Conservation (phyloP, 345 rosid species). For the Arabidopsis suecica region DNA sequence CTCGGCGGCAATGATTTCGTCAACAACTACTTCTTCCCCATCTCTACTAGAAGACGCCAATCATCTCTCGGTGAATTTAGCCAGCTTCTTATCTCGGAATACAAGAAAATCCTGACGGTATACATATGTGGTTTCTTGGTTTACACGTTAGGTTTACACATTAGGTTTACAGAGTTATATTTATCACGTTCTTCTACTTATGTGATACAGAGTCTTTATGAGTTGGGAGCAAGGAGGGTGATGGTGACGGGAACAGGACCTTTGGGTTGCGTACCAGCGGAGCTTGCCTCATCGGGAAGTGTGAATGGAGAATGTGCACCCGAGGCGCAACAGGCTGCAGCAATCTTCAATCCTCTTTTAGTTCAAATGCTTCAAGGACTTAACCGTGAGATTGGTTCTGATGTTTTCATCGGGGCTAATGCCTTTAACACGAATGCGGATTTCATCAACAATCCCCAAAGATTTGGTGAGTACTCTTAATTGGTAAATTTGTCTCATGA, state of each 20-base stretch:
- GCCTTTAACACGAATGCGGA: conserved; percentile 54
- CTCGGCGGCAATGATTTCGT: conserved; percentile 50
- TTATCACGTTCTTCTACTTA: too few species aligned
- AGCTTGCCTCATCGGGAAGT: conserved; percentile 56
- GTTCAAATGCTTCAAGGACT: conserved; percentile 57
- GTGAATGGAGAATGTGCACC: conserved; percentile 68
- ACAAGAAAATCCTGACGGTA: conserved; percentile 43
- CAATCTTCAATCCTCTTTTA: conserved; percentile 69
- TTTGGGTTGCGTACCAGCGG: conserved; percentile 75
- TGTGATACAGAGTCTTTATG: conserved; percentile 55
- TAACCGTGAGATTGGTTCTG: conserved; percentile 58
- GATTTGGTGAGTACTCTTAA: conserved; percentile 53
- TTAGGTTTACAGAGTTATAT: too few species aligned
- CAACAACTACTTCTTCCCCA: conserved; percentile 46
- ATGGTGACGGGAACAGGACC: conserved; percentile 89
- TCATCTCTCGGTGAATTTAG: conserved; percentile 40
- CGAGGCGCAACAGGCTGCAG: conserved; percentile 71
- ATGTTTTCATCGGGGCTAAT: conserved; percentile 66
- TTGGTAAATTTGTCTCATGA: not conserved
- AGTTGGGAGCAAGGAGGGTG: conserved; percentile 74
- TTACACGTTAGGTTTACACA: not conserved
- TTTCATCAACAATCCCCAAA: conserved; percentile 64
- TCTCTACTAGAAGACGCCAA: conserved; percentile 40
- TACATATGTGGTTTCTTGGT: not conserved
- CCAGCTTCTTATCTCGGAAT: conserved; percentile 43